Base-by-base conservation (phyloP, 2,329 filamentous ascomycete species). In the Parastagonospora nodorum region DNA sequence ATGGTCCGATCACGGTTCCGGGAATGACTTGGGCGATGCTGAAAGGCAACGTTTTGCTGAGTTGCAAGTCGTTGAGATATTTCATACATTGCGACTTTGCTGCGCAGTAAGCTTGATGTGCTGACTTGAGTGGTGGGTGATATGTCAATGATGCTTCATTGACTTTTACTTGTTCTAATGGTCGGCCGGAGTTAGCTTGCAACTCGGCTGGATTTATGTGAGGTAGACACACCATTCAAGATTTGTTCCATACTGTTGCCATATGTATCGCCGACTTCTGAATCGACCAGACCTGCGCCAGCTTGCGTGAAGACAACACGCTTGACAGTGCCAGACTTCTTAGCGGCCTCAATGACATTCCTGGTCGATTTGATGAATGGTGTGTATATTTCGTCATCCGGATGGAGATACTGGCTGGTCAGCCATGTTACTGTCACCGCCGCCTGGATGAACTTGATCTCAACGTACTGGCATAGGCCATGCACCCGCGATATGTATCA, bases 81-180 rank as follows among this genome's bases (percentile, higher is more conserved):
- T 44, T 48, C 63, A 73, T 73, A 40, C 67, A 71, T 42, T 69
- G 62, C 1, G 69, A 67, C 57, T 73, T 73, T 38, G 68, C 63
- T 1, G 62, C 61, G 45, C 60, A 68, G 47, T 73, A 73, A 1
- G 69, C 69, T 29, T 72, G 66, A 44, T 73, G 69, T 1, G 65
- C 29, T 6, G 68, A 67, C 5, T 52, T 40, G 3, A 72, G 54
- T 1, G 69, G 69, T 15, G 68, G 66, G n/a, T 29, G 47, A 24
- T 68, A 63, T 5, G 52, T 44, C 2, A 67, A 58, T 12, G 61
- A 57, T 24, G 56, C 39, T 33, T 53, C 31, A 27, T 69, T 63
- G 32, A 67, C 56, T 32, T 57, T 12, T 5, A 66, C 58, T 24
- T 56, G 46, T 44, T 73, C 68, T 68, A 10, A 29, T 16, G 9